These are phyloP conservation scores for Ogataea siamensis DNA, from an alignment of 805 yeast genomes.

Conservation along the genomic window DNA sequence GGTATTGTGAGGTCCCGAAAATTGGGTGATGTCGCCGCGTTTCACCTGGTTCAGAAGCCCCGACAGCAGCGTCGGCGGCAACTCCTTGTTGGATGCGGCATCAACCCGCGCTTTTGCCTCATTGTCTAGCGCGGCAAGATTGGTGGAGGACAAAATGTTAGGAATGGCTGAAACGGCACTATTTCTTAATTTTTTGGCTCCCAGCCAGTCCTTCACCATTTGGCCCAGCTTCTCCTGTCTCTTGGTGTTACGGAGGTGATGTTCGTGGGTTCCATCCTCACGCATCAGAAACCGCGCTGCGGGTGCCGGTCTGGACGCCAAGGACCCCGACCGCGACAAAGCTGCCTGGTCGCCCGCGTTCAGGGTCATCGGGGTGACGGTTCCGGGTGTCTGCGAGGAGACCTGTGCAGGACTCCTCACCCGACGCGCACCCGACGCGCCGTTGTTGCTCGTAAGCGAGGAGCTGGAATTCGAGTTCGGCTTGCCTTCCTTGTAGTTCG, in stretches of 20 bases:
- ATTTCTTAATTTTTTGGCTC: constrained; percentile 66
- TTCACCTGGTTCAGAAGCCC: constrained; percentile 61
- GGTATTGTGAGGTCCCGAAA: constrained; percentile 21
- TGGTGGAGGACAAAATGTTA: constrained; percentile 45
- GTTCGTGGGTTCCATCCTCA: constrained; percentile 79
- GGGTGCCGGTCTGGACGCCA: constrained; percentile 10
- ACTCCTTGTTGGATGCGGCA: constrained; percentile 20
- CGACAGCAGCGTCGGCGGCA: constrained; percentile 70
- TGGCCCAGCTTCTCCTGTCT: constrained; percentile 74
- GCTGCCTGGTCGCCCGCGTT: constrained; percentile 5
- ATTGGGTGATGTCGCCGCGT: constrained; percentile 33
- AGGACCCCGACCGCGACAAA: constrained; percentile 21
- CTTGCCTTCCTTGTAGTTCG: constrained; percentile 4
- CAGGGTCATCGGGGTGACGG: constrained; percentile 10
- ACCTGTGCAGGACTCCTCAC: constrained; percentile 6
- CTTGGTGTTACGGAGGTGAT: constrained; percentile 69
- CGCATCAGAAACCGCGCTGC: constrained; percentile 50
- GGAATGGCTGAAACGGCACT: constrained; percentile 77
- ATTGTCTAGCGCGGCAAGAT: constrained; percentile 29
- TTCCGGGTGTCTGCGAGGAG: neutral
- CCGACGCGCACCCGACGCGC: constrained; percentile 1
- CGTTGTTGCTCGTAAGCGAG: constrained; percentile 11
- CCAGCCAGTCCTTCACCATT: constrained; percentile 75
- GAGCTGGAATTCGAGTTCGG: constrained; percentile 9
- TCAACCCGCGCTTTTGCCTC: constrained; percentile 28